Evolutionary conservation across 176 grass and related monocot genomes (phyloP).

Genomic region (maize (Zea mays)): Zm-B73-REFERENCE-NAM-5.0 NC_050096.1:14910501-14911000

Average conservation of each 20-base stretch:
- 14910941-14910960: background rate
- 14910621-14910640: conserved; percentile 20
- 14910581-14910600: conserved; percentile 73
- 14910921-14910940: background rate
- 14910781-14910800: conserved; percentile 17
- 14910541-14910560: conserved; percentile 90
- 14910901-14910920: background rate
- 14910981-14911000: background rate
- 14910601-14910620: conserved; percentile 34
- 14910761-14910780: background rate
- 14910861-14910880: background rate
- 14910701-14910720: background rate
- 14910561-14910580: conserved; percentile 90
- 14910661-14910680: conserved; percentile 12
- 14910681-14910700: background rate
- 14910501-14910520: conserved; percentile 87
- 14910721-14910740: background rate
- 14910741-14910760: background rate
- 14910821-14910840: conserved; percentile 3
- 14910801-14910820: conserved; percentile 12
- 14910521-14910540: conserved; percentile 86
- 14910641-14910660: conserved; percentile 3
- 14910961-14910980: conserved; percentile 1
- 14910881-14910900: conserved; percentile 10
- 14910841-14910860: background rate